Base-by-base conservation (phyloP, 768 basidiomycete genomes). In the Russula compacta region DNA sequence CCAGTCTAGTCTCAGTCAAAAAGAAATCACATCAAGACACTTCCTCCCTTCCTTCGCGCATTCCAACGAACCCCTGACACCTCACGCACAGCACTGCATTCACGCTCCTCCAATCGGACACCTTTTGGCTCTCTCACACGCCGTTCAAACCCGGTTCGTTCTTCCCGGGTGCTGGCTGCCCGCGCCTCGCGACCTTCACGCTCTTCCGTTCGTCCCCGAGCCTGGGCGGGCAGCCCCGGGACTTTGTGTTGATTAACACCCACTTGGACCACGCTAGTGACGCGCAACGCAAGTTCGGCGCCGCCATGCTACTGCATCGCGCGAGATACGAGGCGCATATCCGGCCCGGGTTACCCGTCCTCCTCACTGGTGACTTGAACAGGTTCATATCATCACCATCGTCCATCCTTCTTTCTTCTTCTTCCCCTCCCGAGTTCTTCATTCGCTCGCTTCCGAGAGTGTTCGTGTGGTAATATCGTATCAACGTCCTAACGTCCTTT, bases 101-200 rank as follows among this genome's bases (percentile, higher is more conserved):
- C 47, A 70, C 68, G 9, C 71, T 79, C 7, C 64, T 77, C 21
- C 69, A 71, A 1, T 74, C 73, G 55, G 81, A 81, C 64, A 77
- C 76, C 10, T 83, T 83, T 69, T 83, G 81, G 82, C 74, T 81
- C 38, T 82, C 81, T 79, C 79, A 77, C 53, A 77, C 76, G 0
- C 81, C 81, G 0, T 80, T 79, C 63, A 70, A 73, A 21, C 77
- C 79, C 5, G 66, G 66, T 15, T 82, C 81, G 15, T 74, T 64
- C 51, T 81, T 73, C 69, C 81, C 81, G 10, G 79, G 78, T 29
- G 81, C 81, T 10, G 79, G 81, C 10, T 79, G 75, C 1, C 66
- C 74, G 49, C 76, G 81, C 24, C 74, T 83, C 50, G 81, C 79
- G 67, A 82, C 80, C 9, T 75, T 72, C 0, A 73, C 75, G 0